phyloP scores from a whole-genome alignment of 345 rosid species.

The Salix brachista region DNA sequence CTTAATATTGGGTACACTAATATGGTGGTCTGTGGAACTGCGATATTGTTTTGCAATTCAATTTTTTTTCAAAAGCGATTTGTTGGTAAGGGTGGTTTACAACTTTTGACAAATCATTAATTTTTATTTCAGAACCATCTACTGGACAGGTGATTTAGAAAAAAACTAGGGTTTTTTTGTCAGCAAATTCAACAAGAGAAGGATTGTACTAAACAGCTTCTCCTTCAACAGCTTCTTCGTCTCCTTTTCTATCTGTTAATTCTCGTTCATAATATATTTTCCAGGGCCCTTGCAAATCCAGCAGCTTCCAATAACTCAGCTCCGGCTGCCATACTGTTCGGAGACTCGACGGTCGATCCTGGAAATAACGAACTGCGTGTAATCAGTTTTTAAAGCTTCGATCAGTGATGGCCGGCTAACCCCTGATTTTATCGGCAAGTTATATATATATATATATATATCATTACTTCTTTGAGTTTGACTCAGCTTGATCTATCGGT shows the following conservation, averaged over 20 bases:
- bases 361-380: slow-evolving; percentile 66
- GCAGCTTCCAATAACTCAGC: slow-evolving; percentile 30
- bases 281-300: slow-evolving; percentile 6
- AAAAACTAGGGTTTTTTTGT: not conserved
- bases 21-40: too few species aligned
- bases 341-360: slow-evolving; percentile 89
- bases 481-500: slow-evolving; percentile 60
- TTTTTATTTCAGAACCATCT: slow-evolving; percentile 17
- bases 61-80: too few species aligned
- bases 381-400: slow-evolving; percentile 49
- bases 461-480: not conserved
- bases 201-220: not conserved
- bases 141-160: not conserved
- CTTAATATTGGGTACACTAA: too few species aligned
- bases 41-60: too few species aligned
- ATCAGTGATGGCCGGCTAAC: slow-evolving; percentile 58
- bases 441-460: too few species aligned
- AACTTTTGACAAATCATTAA: too few species aligned
- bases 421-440: slow-evolving; percentile 61
- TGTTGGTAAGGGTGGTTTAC: not conserved
- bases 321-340: slow-evolving; percentile 58
- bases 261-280: not conserved
- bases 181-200: slow-evolving; percentile 3
- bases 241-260: slow-evolving; percentile 6
- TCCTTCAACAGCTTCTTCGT: slow-evolving; percentile 16